Base-by-base conservation (phyloP, 352 stramenopile species). In the Phytophthora syringae region DNA sequence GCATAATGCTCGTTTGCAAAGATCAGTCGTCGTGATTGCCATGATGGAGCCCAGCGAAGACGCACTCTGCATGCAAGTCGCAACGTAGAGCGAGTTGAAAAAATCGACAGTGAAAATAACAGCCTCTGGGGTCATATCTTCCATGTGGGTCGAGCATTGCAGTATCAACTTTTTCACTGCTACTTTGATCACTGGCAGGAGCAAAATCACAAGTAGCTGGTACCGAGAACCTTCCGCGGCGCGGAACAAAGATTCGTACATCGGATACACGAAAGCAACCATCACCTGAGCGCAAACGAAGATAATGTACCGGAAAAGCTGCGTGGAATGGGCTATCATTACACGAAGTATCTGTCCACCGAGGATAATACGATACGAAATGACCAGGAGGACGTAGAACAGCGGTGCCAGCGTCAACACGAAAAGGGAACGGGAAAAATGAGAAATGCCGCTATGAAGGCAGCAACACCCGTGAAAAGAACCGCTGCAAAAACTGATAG, bases 111-210 rank as follows among this genome's bases (percentile, higher is more conserved):
- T 59, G 34, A 72, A 67, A 27, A 67, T 67, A 7, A 49, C 64
- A 36, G 44, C 36, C 15, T 45, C 43, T 1, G 64, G 64, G 3
- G 50, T 53, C 7, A 59, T 44, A 20, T 72, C 64, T 49, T 67
- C 64, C 21, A 67, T 22, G 51, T 67, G 57, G 0, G 11, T 21
- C 1, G 34, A 52, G n/a, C 20, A 58, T 3, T 27, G 28, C 2
- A 58, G 9, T 11, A 67, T 22, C 9, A 59, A 16, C 13, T 72
- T 67, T 16, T 64, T 57, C 16, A 79, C 51, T 6, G 45, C 3
- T 2, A 70, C 22, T 36, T 76, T 76, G 7, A 82, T 47, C 1
- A 77, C 18, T 2, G 65, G 54, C 2, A 79, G 48, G 0, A 70
- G 9, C 1, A 64, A 13, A 20, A 64, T 25, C 11, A 50, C 54